Evolutionary conservation across 108 stramenopile species (phyloP), one percentile per base, ranked within the genome.

Genomic region (Chaetoceros tenuissimus): DNA sequence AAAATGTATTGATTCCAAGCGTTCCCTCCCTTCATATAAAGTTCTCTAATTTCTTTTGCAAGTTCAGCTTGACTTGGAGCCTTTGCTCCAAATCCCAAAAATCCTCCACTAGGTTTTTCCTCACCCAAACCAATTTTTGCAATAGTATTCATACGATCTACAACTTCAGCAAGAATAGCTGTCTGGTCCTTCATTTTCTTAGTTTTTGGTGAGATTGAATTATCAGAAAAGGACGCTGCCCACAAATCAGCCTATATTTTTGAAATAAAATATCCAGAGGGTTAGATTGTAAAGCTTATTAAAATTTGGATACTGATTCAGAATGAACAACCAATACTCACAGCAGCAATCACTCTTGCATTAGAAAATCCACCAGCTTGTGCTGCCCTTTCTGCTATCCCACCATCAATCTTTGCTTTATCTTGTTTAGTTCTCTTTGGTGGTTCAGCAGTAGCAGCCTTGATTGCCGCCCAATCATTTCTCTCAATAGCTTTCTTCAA

Each of bases 211-310:
- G 64, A 70, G 30, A 84, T 84, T 48, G 71, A 68, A 27, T 74
- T 81, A 43, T 85, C 84, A 2, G 89, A 90, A 63, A 90, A 90
- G 21, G 80, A 68, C 8, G 72, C 67, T n/a, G 89, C 89, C 48
- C 75, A 84, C 47, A 90, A 63, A 58, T 82, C 81, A 16, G 59
- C 57, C 46, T 25, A 21, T 51, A 19, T 10, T 10, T 10, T 21
- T 51, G 20, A 51, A 51, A 10, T 21, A 10, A 51, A 51, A 51
- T 10, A 21, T 19, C 10, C 10, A 51, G n/a, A 21, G 18, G 20
- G 22, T 19, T 51, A 18, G 10, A 18, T 21, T 10, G 8, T 21
- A 18, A 13, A 18, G 10, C 50, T 21, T 20, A 21, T 51, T 21
- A 19, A 21, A 10, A 21, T 51, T 10, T 21, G 20, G 22, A 5